These are phyloP conservation scores for Pseudonectria foliicola DNA, from an alignment of 2,329 filamentous ascomycete species.

Conservation along the genomic window DNA sequence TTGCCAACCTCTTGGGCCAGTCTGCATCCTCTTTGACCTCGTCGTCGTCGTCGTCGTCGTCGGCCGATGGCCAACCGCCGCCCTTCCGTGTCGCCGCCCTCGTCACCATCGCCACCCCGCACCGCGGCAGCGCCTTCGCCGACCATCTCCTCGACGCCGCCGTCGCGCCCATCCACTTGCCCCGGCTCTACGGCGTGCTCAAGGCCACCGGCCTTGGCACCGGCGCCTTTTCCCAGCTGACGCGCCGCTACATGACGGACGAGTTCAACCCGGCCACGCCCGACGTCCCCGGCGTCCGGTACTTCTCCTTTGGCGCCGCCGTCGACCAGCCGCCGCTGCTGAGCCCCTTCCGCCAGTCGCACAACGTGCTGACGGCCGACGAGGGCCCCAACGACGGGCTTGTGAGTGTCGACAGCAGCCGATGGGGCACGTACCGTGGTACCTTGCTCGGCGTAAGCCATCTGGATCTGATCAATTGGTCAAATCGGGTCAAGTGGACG, in stretches of 20 bases:
- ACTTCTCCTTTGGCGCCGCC: constrained; percentile 57
- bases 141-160: constrained; percentile 41
- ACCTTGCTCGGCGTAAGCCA: constrained; percentile 56
- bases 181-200: constrained; percentile 46
- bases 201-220: constrained; percentile 48
- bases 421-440: constrained; percentile 58
- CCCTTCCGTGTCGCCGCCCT: constrained; percentile 42
- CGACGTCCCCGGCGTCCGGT: constrained; percentile 45
- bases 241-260: constrained; percentile 48
- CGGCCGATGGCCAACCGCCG: no score
- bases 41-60: no score
- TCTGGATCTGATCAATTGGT: constrained; percentile 62
- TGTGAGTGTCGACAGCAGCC: constrained; percentile 57
- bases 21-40: no score
- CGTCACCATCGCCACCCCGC: constrained; percentile 49
- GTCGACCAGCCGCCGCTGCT: constrained; percentile 45
- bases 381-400: constrained; percentile 61
- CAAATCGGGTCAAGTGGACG: constrained; percentile 51
- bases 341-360: constrained; percentile 54
- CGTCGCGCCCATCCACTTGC: constrained; percentile 41
- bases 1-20: constrained; percentile 38
- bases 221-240: constrained; percentile 55
- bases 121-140: constrained; percentile 48
- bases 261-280: constrained; percentile 53
- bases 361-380: constrained; percentile 38